Percentiles rank a stretch among this genome's conserved stretches.
phyloP scores from a whole-genome alignment of 2,329 filamentous ascomycete species.

The Pestalotiopsis sp. region DNA sequence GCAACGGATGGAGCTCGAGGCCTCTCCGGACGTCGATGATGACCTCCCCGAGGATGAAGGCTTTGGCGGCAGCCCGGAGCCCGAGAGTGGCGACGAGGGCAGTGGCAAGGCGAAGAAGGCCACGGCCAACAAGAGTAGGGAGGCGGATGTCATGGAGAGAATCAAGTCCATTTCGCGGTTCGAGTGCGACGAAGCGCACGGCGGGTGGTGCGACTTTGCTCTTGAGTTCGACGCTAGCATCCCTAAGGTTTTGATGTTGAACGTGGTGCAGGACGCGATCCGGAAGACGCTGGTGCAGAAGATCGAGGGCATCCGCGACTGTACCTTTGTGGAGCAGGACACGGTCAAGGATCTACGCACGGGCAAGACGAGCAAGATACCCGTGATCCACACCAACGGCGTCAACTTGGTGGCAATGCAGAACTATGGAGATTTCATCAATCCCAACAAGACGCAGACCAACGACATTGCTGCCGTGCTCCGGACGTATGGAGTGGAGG shows the following conservation, averaged over 20 bases:
- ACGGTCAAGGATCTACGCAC: slow-evolving; percentile 50
- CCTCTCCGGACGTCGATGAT: slow-evolving; percentile 58
- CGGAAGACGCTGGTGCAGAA: slow-evolving; percentile 83
- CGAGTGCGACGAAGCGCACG: slow-evolving; percentile 74
- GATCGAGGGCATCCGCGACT: slow-evolving; percentile 75
- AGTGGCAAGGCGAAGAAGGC: slow-evolving; percentile 29
- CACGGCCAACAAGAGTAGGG: slow-evolving; percentile 48
- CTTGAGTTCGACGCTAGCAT: slow-evolving; percentile 80
- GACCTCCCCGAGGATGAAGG: slow-evolving; percentile 59
- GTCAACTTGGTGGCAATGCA: slow-evolving; percentile 92
- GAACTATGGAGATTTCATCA: slow-evolving; percentile 80
- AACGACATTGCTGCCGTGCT: slow-evolving; percentile 92
- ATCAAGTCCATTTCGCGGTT: slow-evolving; percentile 74
- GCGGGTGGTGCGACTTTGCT: slow-evolving; percentile 77
- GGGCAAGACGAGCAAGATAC: slow-evolving; percentile 50
- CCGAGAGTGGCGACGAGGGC: slow-evolving; percentile 42
- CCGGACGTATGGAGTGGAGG: slow-evolving; percentile 87
- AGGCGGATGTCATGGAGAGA: slow-evolving; percentile 65
- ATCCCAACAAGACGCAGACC: slow-evolving; percentile 83
- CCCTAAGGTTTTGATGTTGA: slow-evolving; percentile 92
- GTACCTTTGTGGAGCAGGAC: slow-evolving; percentile 67
- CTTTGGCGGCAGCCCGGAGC: slow-evolving; percentile 51
- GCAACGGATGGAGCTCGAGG: slow-evolving; percentile 61
- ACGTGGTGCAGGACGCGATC: slow-evolving; percentile 81
- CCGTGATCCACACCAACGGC: slow-evolving; percentile 76